Conservation (phyloP, 2,329 filamentous ascomycete species). For the Aspergillus luchuensis region DNA sequence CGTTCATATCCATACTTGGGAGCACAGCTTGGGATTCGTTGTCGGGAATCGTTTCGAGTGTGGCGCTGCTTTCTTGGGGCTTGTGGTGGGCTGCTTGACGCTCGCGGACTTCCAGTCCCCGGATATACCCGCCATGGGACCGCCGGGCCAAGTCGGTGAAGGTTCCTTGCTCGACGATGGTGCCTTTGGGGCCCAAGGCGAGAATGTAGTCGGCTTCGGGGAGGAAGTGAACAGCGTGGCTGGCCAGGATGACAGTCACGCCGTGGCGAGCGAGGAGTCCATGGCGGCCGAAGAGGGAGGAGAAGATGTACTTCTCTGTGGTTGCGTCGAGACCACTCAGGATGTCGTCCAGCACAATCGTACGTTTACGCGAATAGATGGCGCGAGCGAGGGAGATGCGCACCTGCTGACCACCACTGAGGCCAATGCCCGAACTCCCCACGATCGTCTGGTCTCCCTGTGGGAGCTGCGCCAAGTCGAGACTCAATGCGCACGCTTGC, state of each 20-base stretch:
- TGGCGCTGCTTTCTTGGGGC: not conserved
- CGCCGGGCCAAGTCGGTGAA: conserved; percentile 26
- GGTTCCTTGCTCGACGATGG: conserved; percentile 40
- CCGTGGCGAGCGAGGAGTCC: conserved; percentile 46
- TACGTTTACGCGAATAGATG: conserved; percentile 44
- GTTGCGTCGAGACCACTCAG: conserved; percentile 45
- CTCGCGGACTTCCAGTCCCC: not conserved
- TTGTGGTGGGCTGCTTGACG: not conserved
- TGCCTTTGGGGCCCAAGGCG: conserved; percentile 32
- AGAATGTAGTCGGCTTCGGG: conserved; percentile 47
- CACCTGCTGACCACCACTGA: not conserved
- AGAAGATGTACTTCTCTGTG: conserved; percentile 43
- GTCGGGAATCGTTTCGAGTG: not conserved
- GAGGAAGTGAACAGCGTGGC: conserved; percentile 44
- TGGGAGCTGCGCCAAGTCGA: not conserved
- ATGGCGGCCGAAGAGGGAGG: conserved; percentile 40
- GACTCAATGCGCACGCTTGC: not conserved
- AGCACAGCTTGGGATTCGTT: not conserved
- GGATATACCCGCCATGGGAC: not conserved
- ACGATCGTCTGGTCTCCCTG: not conserved
- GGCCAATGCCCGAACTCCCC: not conserved
- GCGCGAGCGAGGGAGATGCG: conserved; percentile 38
- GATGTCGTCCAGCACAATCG: conserved; percentile 48
- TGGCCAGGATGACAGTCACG: conserved; percentile 49
- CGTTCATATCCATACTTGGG: not conserved